phyloP scores from a whole-genome alignment of 306 rosid genomes.

The Geum urbanum region DNA sequence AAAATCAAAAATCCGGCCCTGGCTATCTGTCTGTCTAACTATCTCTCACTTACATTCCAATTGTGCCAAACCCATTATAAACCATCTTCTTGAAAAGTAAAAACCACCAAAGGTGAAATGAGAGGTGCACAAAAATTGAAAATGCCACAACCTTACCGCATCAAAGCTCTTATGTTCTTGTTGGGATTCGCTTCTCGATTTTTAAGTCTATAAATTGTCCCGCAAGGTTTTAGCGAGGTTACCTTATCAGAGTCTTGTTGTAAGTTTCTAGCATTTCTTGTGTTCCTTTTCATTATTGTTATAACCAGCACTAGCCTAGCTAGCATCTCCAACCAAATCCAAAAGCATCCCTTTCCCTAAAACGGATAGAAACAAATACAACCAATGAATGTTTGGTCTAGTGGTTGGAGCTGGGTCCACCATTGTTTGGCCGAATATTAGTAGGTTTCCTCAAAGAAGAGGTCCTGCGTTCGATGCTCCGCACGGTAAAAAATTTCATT shows the following conservation, averaged over 20 bases:
- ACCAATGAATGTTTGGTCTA: too few species aligned
- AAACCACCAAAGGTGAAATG: slow-evolving; percentile 1
- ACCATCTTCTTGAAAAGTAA: slow-evolving; percentile 3
- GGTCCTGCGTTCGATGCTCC: too few species aligned
- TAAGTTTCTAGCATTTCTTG: too few species aligned
- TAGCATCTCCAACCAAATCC: slow-evolving; percentile 1
- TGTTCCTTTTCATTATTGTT: too few species aligned
- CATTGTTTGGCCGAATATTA: too few species aligned
- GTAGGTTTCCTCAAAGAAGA: too few species aligned
- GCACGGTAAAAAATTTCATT: too few species aligned
- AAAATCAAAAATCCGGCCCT: too few species aligned
- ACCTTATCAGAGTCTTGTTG: background rate
- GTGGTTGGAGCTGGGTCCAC: too few species aligned
- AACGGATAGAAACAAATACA: slow-evolving; percentile 9
- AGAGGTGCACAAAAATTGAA: slow-evolving; percentile 10
- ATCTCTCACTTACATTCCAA: slow-evolving; percentile 35
- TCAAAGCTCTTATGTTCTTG: background rate
- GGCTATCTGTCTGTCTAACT: slow-evolving; percentile 28
- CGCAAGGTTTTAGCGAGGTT: background rate
- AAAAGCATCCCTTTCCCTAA: slow-evolving; percentile 3
- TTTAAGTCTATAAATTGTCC: too few species aligned
- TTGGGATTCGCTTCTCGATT: slow-evolving; percentile 4
- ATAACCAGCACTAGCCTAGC: background rate
- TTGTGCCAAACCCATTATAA: slow-evolving; percentile 59
- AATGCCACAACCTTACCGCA: slow-evolving; percentile 15